Evolutionary conservation across 495 filamentous ascomycete species (phyloP), one percentile per base, ranked within the genome.

Genomic region (Chaetomium cochliodes): DNA sequence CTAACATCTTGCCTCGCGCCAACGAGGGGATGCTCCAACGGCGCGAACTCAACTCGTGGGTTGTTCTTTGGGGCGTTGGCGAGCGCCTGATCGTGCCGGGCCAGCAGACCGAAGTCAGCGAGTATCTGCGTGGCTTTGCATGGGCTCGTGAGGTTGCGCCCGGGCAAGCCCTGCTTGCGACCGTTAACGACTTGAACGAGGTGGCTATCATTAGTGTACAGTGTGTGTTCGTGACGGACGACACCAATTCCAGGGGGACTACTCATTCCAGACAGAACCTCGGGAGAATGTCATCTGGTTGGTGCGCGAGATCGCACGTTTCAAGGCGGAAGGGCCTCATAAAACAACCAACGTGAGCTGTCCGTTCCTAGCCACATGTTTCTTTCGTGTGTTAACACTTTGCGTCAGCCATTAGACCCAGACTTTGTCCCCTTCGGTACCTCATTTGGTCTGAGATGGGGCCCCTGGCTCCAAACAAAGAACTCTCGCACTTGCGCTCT

Each of bases 11-110:
- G 11, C 65, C 64, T 20, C 49, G 68, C 41, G 72, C 70, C 26
- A 71, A 72, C 53, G 66, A 69, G 25, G 63, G 64, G 22, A 73
- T 70, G 73, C 64, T 73, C n/a, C 68, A 71, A 61, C 67, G 68
- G 16, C 63, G 70, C 39, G 64, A 69, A 54, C 65, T 76, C 12
- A 58, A 64, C 25, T 71, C 65, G 3, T 78, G 76, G 76, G 46
- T 70, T 41, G 70, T 78, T 4, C 70, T 78, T 6, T 83, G 79
- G 79, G 79, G 80, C 5, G 70, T 82, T 1, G 80, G 80, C n/a
- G 78, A 76, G 50, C 73, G 77, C 7, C 46, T 83, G 15, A 65
- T 81, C n/a, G 67, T 82, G n/a, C 80, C 80, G 5, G 67, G 69
- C 1, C 65, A 74, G 57, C 72, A 76, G 20, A 62, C 62, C 9